Evolutionary conservation across 2,329 filamentous ascomycete species (phyloP), one percentile per base, ranked within the genome.

Genomic region (Aspergillus ochraceus): DNA sequence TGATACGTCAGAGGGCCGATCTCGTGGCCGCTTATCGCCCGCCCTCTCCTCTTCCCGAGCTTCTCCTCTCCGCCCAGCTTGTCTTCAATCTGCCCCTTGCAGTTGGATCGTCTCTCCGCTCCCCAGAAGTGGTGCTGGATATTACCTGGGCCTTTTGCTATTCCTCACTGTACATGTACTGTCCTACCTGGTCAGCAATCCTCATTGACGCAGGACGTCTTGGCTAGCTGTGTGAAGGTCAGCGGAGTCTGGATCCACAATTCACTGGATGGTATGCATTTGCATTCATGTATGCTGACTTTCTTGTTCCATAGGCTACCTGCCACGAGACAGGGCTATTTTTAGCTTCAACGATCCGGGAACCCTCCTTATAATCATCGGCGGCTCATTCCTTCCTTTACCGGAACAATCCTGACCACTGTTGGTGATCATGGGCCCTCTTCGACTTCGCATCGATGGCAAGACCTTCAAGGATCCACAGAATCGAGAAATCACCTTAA

Each of bases 381-480:
- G 12, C 30, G 14, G 12, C 26, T 47, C 22, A 45, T 22, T 36
- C 22, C 10, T 29, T 17, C 17, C 46, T 32, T 39, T 24, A 22
- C n/a, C 29, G 50, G 19, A n/a, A 42, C 20, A 39, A 17, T 52
- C 24, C 29, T 46, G 14, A 36, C 20, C 12, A 22, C 24, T 5
- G 12, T 22, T 19, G 24, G 22, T 8, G 12, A 54, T 12, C 11
- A 97, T 96, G 92, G 81, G 89, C 61, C 81, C 86, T 22, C 85
- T 94, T 55, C 88, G 90, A 55, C 82, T 99, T 54, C 87, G 86
- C 24, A 94, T 99, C 69, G 91, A 97, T 70, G 90, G 95, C 65
- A 88, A 87, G 62, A 87, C 87, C 66, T 97, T 99, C 77, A 87
- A 91, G 63, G 96, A 99, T 74, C 74, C 81, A 14, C 80, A 92